Percentiles rank a stretch among this genome's conserved stretches.
phyloP scores from a whole-genome alignment of 345 rosid genomes.

The Acer saccharum region DNA sequence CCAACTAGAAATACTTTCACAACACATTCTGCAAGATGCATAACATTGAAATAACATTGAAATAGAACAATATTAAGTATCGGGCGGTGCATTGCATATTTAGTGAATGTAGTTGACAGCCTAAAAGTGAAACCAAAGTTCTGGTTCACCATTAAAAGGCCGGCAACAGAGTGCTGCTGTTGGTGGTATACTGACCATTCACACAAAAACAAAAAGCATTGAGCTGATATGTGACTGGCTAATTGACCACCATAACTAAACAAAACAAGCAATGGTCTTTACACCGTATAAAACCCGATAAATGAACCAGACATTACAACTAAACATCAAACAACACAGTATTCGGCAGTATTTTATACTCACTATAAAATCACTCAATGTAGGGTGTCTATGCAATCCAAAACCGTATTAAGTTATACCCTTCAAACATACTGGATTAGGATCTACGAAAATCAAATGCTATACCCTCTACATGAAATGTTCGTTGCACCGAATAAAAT shows the following conservation, averaged over 20 bases:
- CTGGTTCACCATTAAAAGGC: conserved; percentile 27
- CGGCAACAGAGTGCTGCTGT: conserved; percentile 26
- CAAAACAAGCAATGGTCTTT: not conserved
- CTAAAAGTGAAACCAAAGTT: conserved; percentile 20
- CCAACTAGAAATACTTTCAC: no score
- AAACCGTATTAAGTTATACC: no score
- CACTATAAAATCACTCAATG: not conserved
- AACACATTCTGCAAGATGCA: no score
- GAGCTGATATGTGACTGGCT: conserved; percentile 39
- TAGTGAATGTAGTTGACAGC: conserved; percentile 27
- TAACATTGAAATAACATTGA: not conserved
- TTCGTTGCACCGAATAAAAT: no score
- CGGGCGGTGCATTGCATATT: not conserved
- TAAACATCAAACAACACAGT: not conserved
- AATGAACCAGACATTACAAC: not conserved
- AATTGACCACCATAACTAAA: conserved; percentile 37
- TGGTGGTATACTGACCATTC: conserved; percentile 53
- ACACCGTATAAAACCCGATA: not conserved
- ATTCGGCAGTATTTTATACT: not conserved
- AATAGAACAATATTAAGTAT: not conserved
- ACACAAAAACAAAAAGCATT: conserved; percentile 30
- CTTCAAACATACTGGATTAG: no score
- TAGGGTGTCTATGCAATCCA: not conserved
- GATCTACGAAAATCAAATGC: no score
- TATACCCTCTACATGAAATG: no score